Conservation (phyloP, 2,329 filamentous ascomycete species). For the Talaromyces sp. region DNA sequence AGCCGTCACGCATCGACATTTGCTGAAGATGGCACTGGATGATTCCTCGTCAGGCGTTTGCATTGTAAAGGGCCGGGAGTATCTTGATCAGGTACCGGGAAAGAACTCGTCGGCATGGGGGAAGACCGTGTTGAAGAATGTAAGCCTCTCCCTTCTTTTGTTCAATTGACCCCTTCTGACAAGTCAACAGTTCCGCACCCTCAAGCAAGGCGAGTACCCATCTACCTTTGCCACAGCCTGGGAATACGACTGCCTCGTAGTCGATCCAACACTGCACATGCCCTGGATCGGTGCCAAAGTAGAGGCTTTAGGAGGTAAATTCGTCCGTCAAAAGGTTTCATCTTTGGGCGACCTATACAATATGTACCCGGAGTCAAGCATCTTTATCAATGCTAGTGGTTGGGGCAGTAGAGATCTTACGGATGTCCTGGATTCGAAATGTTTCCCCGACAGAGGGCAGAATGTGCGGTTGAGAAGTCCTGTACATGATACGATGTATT, state of each 20-base stretch:
- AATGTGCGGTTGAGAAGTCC: constrained; percentile 38
- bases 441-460: constrained; percentile 40
- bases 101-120: constrained; percentile 39
- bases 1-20: constrained; percentile 35
- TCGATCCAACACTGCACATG: constrained; percentile 40
- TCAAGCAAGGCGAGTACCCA: constrained; percentile 34
- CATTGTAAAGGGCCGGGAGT: constrained; percentile 36
- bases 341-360: constrained; percentile 36
- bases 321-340: constrained; percentile 35
- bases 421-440: constrained; percentile 37
- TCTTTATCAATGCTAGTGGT: constrained; percentile 43
- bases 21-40: constrained; percentile 38
- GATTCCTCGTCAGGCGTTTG: constrained; percentile 36
- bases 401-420: constrained; percentile 35
- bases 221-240: constrained; percentile 35
- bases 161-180: not conserved
- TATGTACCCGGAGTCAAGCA: constrained; percentile 36
- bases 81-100: constrained; percentile 34
- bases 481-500: constrained; percentile 34
- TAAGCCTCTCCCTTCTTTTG: not conserved
- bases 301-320: constrained; percentile 32
- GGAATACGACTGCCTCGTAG: constrained; percentile 39
- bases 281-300: constrained; percentile 35
- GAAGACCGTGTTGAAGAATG: constrained; percentile 35
- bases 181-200: constrained; percentile 33